Percentiles rank a stretch among this genome's conserved stretches.
Evolutionary conservation across 139 green algal genomes (phyloP).

Genomic region (Chlorella sorokiniana): DNA sequence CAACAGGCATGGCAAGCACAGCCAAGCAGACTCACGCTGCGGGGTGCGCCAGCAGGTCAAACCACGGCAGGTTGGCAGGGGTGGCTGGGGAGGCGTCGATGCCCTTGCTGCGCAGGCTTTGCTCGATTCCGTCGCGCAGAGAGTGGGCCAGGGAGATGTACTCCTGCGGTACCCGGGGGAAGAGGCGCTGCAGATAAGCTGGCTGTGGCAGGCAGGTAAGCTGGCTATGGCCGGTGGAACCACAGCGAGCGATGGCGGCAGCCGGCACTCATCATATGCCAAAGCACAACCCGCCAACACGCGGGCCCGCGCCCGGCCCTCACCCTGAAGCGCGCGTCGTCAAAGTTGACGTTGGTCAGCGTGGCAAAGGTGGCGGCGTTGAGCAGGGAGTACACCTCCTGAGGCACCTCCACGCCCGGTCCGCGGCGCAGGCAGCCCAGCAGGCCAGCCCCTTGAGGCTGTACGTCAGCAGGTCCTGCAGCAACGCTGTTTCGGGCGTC

Average conservation of each 20-base stretch:
- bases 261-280: no score
- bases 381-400: conserved; percentile 56
- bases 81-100: background rate
- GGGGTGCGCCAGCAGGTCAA: conserved; percentile 53
- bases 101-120: conserved; percentile 28
- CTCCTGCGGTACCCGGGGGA: background rate
- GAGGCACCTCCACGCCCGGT: conserved; percentile 36
- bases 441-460: conserved; percentile 44
- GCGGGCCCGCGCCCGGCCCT: background rate
- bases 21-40: conserved; percentile 16
- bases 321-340: conserved; percentile 50
- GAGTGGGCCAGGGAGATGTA: conserved; percentile 22
- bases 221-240: no score
- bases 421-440: conserved; percentile 42
- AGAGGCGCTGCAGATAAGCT: background rate
- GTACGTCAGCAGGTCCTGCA: conserved; percentile 73
- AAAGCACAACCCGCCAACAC: background rate
- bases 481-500: conserved; percentile 60
- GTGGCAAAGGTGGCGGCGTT: conserved; percentile 65
- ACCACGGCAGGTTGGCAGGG: conserved; percentile 37
- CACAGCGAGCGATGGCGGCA: no score
- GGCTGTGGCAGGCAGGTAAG: background rate
- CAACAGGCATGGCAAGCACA: background rate
- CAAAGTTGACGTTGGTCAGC: conserved; percentile 82
- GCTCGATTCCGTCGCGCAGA: conserved; percentile 27